Conservation (phyloP, 345 rosid genomes). For the Moringa oleifera region DNA sequence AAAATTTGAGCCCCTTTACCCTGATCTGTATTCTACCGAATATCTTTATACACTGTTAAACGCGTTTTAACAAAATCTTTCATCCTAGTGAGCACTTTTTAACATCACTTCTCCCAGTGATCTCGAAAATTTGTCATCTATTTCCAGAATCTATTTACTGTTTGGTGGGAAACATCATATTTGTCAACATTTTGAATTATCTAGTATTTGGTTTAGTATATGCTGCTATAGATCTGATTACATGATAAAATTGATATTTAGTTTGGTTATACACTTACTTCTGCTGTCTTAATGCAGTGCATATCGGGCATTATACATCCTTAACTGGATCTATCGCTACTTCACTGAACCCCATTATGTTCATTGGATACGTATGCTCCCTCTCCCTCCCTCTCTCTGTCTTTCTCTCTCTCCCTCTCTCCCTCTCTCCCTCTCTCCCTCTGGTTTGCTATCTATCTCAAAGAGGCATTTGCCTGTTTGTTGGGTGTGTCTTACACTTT, state of each 20-base stretch:
- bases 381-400: not conserved
- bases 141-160: not conserved
- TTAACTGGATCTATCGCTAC: slow-evolving; percentile 68
- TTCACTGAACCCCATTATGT: slow-evolving; percentile 51
- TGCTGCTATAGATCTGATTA: not conserved
- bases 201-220: not conserved
- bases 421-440: too few species aligned
- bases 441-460: not conserved
- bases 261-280: too few species aligned
- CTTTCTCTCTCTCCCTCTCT: too few species aligned
- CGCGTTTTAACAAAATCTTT: too few species aligned
- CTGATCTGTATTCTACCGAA: not conserved
- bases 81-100: not conserved
- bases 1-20: not conserved
- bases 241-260: not conserved
- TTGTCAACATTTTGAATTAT: not conserved
- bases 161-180: not conserved
- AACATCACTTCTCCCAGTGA: not conserved
- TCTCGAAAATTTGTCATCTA: not conserved
- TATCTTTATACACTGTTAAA: too few species aligned
- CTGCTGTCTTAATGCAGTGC: slow-evolving; percentile 36
- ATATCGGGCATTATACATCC: slow-evolving; percentile 49
- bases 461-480: not conserved
- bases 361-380: slow-evolving; percentile 56
- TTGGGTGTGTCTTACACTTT: not conserved